Evolutionary conservation across 257 asterid genomes (phyloP), one percentile per base, ranked within the genome.

Genomic region (Przewalskia tangutica): DNA sequence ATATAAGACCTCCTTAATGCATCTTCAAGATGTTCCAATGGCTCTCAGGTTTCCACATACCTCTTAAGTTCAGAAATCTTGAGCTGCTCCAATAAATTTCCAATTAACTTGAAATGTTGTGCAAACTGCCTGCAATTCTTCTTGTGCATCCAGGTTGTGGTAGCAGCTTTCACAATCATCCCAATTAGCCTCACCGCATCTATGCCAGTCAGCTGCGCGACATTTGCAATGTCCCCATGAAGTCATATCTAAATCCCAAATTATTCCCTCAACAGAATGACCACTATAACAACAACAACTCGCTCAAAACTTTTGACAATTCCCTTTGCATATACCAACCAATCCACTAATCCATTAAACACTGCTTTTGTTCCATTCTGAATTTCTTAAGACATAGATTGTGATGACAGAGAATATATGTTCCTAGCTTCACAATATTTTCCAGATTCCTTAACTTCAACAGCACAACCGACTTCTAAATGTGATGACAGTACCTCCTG

Each of bases 121-220:
- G 98, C 97, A 12, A 94, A 94, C 56, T 90, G 90, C 89, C 88
- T 86, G 87, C 98, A 94, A 82, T 94, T 94, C 60, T 86, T 92
- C 92, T 94, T 94, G 90, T 94, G 98, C 97, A 94, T 88, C 77
- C 95, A 89, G n/a, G 97, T 97, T 0, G 97, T 91, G 80, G 42
- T 88, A 2, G 98, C 95, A 16, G 97, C 95, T 86, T 88, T 89
- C 85, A 92, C 97, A 66, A 94, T 94, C 97, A 94, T 86, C 59
- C 93, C 92, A 23, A 94, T 92, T 42, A 94, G 89, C 81, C 85
- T 88, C 83, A 91, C 95, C 0, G 95, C 98, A 83, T 94, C 97
- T 7, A 91, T 38, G 6, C 98, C 98, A 0, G 93, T 84, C 17
- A 94, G 89, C 84, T 94, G 98, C 78, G 97, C 98, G 14, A 90